Percentiles rank a stretch among this genome's conserved stretches.
Conservation (phyloP, 106 monocot species). For the Dendrobium catenatum region DNA sequence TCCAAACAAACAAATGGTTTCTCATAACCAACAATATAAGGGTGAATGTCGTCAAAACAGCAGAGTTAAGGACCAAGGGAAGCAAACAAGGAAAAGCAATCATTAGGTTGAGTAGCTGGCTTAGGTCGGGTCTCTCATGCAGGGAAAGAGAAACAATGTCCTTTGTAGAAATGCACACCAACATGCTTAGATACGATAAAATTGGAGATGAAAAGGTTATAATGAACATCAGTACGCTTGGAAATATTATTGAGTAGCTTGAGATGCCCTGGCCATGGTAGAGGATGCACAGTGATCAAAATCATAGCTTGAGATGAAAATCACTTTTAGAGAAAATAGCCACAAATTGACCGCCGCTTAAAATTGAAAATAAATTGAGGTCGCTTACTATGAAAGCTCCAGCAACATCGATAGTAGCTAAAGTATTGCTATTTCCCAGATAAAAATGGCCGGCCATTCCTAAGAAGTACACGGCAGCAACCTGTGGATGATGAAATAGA, state of each 20-base stretch:
- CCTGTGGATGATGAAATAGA: conserved; percentile 28
- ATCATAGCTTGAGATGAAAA: conserved; percentile 4
- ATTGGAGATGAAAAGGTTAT: conserved; percentile 80
- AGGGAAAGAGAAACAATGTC: conserved; percentile 11
- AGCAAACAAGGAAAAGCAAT: conserved; percentile 72
- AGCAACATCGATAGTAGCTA: conserved; percentile 95
- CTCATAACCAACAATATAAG: conserved; percentile 78
- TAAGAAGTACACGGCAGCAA: conserved; percentile 71
- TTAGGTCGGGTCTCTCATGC: conserved; percentile 16
- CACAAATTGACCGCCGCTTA: not conserved
- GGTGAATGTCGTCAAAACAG: conserved; percentile 69
- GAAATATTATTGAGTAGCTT: conserved; percentile 65
- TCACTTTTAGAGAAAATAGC: not conserved
- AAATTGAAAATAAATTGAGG: not conserved
- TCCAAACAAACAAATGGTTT: conserved; percentile 95
- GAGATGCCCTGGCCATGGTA: conserved; percentile 65
- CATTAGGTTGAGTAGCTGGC: conserved; percentile 27
- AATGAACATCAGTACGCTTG: conserved; percentile 81
- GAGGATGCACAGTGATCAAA: not conserved
- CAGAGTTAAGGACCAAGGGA: conserved; percentile 72
- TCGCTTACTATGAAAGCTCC: conserved; percentile 83
- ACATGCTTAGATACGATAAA: conserved; percentile 47
- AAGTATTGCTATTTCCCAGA: conserved; percentile 87
- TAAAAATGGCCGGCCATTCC: conserved; percentile 93
- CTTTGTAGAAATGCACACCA: conserved; percentile 43